Conservation (phyloP, 1,139 yeast genomes). For the Tardiomyces blankii region DNA sequence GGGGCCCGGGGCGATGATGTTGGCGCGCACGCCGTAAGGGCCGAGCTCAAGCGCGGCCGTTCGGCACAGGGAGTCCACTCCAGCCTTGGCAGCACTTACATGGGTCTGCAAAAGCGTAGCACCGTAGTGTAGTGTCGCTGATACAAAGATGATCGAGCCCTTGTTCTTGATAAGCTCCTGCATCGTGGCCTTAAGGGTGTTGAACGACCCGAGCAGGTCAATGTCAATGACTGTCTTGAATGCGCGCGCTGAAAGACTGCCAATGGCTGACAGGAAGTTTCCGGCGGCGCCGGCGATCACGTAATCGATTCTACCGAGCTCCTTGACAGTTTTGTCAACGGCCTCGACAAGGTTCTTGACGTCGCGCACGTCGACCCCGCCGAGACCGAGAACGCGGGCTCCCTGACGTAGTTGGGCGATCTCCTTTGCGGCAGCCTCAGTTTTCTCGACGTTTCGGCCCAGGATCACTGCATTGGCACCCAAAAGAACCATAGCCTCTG, state of each 20-base stretch:
- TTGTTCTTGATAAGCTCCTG: constrained; percentile 50
- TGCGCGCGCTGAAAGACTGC: constrained; percentile 69
- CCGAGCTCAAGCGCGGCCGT: constrained; percentile 84
- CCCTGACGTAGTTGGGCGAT: constrained; percentile 44
- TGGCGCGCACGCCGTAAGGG: constrained; percentile 70
- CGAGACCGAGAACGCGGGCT: constrained; percentile 55
- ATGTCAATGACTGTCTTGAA: constrained; percentile 78
- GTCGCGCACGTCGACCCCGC: constrained; percentile 67
- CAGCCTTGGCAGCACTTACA: constrained; percentile 91
- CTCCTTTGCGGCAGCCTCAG: constrained; percentile 57
- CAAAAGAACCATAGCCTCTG: constrained; percentile 65
- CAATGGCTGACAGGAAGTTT: constrained; percentile 72
- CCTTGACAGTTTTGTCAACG: constrained; percentile 49
- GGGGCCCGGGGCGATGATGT: constrained; percentile 83
- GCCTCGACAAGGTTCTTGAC: constrained; percentile 47
- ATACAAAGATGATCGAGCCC: constrained; percentile 65
- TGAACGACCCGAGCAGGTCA: constrained; percentile 76
- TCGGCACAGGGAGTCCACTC: constrained; percentile 75
- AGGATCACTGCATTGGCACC: constrained; percentile 84
- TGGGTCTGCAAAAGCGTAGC: constrained; percentile 82
- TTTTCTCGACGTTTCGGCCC: constrained; percentile 62
- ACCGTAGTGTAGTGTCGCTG: constrained; percentile 79
- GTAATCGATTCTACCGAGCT: constrained; percentile 65
- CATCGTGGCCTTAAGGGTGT: constrained; percentile 73
- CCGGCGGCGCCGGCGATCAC: constrained; percentile 97